phyloP scores from a whole-genome alignment of 108 stramenopile genomes.

The Cyclotella atomus region DNA sequence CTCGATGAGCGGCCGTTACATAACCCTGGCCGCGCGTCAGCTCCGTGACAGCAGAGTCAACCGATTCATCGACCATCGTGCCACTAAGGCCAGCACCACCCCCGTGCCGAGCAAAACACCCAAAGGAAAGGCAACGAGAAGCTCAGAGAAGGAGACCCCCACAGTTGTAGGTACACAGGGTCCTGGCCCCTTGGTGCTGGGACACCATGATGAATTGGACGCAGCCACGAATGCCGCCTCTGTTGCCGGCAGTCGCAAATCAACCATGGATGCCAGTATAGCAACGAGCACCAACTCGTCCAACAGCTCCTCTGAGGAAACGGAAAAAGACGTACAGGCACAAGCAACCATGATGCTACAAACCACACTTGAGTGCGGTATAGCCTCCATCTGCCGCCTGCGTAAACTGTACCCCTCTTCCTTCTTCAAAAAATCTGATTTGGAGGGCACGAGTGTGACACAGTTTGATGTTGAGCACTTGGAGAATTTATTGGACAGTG shows the following conservation, averaged over 20 bases:
- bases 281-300: no score
- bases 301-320: background rate
- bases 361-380: conserved; percentile 32
- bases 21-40: no score
- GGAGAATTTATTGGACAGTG: background rate
- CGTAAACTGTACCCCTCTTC: conserved; percentile 23
- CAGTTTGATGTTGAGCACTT: conserved; percentile 13
- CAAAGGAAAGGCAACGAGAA: conserved; percentile 2
- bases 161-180: conserved; percentile 20
- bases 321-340: background rate
- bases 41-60: no score
- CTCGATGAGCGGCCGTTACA: no score
- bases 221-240: conserved; percentile 1
- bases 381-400: conserved; percentile 44
- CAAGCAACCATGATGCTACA: conserved; percentile 20
- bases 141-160: conserved; percentile 36
- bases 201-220: background rate
- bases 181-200: background rate
- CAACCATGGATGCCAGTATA: no score
- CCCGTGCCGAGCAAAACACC: conserved; percentile 7
- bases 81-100: background rate
- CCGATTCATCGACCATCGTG: no score
- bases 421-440: conserved; percentile 23
- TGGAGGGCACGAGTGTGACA: conserved; percentile 27
- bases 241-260: background rate